These are phyloP conservation scores for Plantago coronopus DNA, from an alignment of 305 asterid genomes.

Conservation along the genomic window DNA sequence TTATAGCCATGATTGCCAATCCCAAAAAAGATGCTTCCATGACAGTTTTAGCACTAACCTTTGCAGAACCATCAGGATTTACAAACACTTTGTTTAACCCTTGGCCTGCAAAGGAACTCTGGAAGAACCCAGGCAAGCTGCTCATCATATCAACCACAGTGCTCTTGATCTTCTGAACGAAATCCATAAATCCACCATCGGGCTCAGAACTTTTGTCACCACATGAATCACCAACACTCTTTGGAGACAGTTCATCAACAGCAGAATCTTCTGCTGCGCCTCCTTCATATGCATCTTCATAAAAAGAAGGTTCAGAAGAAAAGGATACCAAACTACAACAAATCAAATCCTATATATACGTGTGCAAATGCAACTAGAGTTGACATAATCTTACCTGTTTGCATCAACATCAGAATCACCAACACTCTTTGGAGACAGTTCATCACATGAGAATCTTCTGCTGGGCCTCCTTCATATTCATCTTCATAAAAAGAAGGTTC, in stretches of 20 bases:
- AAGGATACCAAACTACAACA: not conserved
- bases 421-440: conserved; percentile 21
- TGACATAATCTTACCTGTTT: too few species aligned
- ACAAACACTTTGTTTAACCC: conserved; percentile 8
- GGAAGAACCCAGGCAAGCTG: conserved; percentile 50
- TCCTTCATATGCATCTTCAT: conserved; percentile 21
- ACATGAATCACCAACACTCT: conserved; percentile 12
- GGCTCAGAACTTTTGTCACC: conserved; percentile 13
- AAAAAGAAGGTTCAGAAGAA: not conserved
- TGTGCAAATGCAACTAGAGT: too few species aligned
- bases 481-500: conserved; percentile 11
- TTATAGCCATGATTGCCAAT: conserved; percentile 67
- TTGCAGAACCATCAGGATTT: conserved; percentile 35
- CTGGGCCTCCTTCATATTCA: conserved; percentile 15
- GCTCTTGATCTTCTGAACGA: conserved; percentile 35
- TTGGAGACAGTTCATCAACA: conserved; percentile 23
- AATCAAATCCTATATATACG: too few species aligned
- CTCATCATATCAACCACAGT: conserved; percentile 58
- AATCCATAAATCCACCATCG: conserved; percentile 15
- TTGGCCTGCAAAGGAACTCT: conserved; percentile 48
- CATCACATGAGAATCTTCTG: conserved; percentile 25
- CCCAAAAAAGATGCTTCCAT: conserved; percentile 56
- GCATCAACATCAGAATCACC: too few species aligned
- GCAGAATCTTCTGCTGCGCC: conserved; percentile 23
- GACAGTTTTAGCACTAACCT: conserved; percentile 26